These are phyloP conservation scores for Eimeria zaria DNA, from an alignment of 169 alveolate species.

Conservation along the genomic window DNA sequence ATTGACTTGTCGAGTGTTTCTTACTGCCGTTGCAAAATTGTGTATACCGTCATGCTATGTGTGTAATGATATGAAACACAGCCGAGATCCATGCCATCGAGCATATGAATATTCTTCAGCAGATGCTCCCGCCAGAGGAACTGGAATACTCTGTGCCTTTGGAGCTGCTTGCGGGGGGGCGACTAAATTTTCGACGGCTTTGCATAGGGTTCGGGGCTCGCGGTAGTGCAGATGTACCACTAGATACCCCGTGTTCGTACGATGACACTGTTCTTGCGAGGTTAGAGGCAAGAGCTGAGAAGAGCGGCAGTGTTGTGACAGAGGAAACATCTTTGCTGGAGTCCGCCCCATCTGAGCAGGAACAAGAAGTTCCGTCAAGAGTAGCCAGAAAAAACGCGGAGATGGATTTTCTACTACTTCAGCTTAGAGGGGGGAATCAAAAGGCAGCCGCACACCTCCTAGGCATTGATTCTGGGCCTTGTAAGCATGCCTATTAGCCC, in stretches of 20 bases:
- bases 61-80: conserved; percentile 11
- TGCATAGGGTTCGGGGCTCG: conserved; percentile 22
- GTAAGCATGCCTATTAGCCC: conserved; percentile 5
- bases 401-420: not conserved
- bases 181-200: conserved; percentile 31
- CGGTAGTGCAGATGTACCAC: not conserved
- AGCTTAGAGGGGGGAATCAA: conserved; percentile 12
- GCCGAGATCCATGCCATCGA: conserved; percentile 67
- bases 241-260: not conserved
- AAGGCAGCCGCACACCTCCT: conserved; percentile 44
- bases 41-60: not conserved
- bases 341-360: not conserved
- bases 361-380: not conserved
- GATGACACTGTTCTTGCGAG: conserved; percentile 52
- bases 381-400: not conserved
- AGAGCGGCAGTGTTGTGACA: not conserved
- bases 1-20: not conserved
- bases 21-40: not conserved
- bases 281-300: conserved; percentile 40
- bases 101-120: conserved; percentile 12
- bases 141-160: conserved; percentile 38
- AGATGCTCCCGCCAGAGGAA: conserved; percentile 33
- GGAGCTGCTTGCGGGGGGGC: conserved; percentile 51
- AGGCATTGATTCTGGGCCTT: conserved; percentile 16
- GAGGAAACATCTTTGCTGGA: conserved; percentile 29